Evolutionary conservation across 805 yeast genomes (phyloP).

Genomic region (fission yeast (Schizosaccharomyces pombe)): DNA sequence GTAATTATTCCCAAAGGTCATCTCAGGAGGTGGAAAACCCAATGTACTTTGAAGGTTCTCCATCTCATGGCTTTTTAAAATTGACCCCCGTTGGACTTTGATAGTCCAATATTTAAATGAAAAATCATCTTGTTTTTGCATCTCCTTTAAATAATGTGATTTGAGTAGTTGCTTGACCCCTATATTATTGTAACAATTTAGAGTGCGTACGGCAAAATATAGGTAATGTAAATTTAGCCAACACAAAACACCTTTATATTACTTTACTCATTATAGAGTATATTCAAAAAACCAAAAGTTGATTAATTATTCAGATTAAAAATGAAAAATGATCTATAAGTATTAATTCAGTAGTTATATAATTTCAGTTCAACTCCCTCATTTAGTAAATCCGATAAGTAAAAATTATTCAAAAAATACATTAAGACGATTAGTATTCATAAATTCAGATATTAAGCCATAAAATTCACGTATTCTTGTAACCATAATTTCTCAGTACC

Average conservation of each 20-base stretch:
- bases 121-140: neutral
- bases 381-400: neutral
- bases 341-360: no score
- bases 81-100: slow-evolving; percentile 49
- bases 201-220: no score
- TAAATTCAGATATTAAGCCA: neutral
- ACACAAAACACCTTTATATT: no score
- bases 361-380: no score
- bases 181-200: no score
- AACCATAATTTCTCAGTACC: neutral
- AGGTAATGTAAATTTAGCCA: no score
- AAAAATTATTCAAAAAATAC: neutral
- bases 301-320: no score
- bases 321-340: no score
- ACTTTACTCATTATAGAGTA: no score
- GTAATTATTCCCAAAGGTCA: slow-evolving; percentile 77
- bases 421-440: neutral
- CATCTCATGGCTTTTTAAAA: slow-evolving; percentile 47
- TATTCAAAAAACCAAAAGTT: no score
- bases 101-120: slow-evolving; percentile 34
- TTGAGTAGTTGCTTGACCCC: no score
- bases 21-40: slow-evolving; percentile 78
- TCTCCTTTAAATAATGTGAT: no score
- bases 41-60: slow-evolving; percentile 38
- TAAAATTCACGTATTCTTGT: neutral